Conservation (phyloP, 495 filamentous ascomycete species). For the Chaetomium tenue region DNA sequence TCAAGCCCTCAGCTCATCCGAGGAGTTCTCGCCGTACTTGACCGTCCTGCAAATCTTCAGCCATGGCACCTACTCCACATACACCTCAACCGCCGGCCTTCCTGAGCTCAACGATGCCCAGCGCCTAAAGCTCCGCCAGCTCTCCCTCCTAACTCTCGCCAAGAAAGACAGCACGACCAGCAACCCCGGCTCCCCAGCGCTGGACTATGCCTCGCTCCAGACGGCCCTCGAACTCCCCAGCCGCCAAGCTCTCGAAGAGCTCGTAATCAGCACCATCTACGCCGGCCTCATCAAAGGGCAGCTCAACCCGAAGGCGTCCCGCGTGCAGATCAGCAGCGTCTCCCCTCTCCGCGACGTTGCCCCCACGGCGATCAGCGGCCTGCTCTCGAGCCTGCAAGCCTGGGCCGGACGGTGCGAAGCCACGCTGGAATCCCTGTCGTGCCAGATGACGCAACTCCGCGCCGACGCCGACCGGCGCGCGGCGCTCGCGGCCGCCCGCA, state of each 20-base stretch:
- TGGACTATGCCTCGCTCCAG: conserved; percentile 72
- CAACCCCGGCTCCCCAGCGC: conserved; percentile 28
- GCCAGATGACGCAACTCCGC: conserved; percentile 61
- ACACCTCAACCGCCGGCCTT: conserved; percentile 53
- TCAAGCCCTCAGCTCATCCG: conserved; percentile 61
- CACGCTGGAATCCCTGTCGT: conserved; percentile 74
- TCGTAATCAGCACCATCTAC: conserved; percentile 89
- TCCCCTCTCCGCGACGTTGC: conserved; percentile 81
- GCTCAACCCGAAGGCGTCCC: conserved; percentile 70
- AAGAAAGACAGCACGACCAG: conserved; percentile 46
- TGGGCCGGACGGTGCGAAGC: conserved; percentile 74
- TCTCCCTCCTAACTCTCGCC: conserved; percentile 78
- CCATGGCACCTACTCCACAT: conserved; percentile 83
- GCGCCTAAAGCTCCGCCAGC: conserved; percentile 80
- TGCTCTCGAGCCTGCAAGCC: conserved; percentile 64
- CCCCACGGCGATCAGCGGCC: conserved; percentile 59
- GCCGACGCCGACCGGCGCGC: conserved; percentile 55
- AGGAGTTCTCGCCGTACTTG: conserved; percentile 53
- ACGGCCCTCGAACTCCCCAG: conserved; percentile 62
- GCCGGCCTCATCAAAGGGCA: conserved; percentile 74
- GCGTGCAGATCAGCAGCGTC: conserved; percentile 73
- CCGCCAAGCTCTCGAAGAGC: conserved; percentile 75
- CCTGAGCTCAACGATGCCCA: conserved; percentile 72
- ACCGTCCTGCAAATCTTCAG: conserved; percentile 86
- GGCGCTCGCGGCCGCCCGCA: conserved; percentile 49